A percentile compares a stretch with the other conserved stretches of the same genome.
Evolutionary conservation across 768 basidiomycete genomes (phyloP).

Genomic region (Antrodiella citrinella): DNA sequence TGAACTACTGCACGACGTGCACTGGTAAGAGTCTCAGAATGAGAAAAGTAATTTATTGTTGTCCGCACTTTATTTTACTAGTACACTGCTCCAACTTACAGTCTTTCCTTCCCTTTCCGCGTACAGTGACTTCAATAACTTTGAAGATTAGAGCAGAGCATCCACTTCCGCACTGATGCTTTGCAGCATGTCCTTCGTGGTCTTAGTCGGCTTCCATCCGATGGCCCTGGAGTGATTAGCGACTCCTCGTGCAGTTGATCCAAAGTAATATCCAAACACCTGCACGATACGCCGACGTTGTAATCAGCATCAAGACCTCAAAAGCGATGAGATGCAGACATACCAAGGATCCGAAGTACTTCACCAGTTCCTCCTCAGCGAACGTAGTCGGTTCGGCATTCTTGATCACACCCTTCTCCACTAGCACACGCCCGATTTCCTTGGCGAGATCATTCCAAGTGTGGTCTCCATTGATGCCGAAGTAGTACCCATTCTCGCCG

Average conservation of each 20-base stretch:
- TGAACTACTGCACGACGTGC: too few species aligned
- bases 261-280: slow-evolving; percentile 2
- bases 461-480: slow-evolving; percentile 24
- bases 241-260: slow-evolving; percentile 8
- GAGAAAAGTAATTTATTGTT: too few species aligned
- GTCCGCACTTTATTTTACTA: too few species aligned
- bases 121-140: too few species aligned
- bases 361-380: slow-evolving; percentile 31
- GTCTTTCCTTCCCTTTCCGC: too few species aligned
- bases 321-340: slow-evolving; percentile 28
- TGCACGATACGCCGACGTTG: not conserved
- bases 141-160: slow-evolving; percentile 6
- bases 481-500: slow-evolving; percentile 27
- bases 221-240: slow-evolving; percentile 26
- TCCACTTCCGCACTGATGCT: slow-evolving; percentile 35
- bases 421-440: slow-evolving; percentile 25
- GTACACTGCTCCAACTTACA: too few species aligned
- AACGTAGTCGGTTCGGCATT: slow-evolving; percentile 33
- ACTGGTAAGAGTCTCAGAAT: too few species aligned
- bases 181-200: slow-evolving; percentile 32
- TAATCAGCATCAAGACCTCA: not conserved
- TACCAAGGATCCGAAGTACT: slow-evolving; percentile 33
- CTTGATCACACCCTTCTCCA: slow-evolving; percentile 16
- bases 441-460: slow-evolving; percentile 23
- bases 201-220: slow-evolving; percentile 39